These are phyloP conservation scores for Ceratopteris richardii DNA, from an alignment of 75 land plant genomes.

Conservation along the genomic window DNA sequence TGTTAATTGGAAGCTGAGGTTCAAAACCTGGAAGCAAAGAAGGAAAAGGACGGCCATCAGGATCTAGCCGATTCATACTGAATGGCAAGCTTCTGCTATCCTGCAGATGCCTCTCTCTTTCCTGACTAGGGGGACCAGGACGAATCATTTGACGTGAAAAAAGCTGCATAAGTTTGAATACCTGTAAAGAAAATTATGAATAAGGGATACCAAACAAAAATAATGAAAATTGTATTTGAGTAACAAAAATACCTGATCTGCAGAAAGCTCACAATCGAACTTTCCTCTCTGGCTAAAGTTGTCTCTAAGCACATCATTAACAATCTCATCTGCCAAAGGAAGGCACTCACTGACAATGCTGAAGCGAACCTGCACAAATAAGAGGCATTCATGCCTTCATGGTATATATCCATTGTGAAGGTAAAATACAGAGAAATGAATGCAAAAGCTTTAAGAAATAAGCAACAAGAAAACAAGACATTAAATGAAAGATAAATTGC, in stretches of 20 bases:
- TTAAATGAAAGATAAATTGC: too few relatives aligned
- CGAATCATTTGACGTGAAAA: neutral
- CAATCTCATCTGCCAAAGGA: conserved; percentile 13
- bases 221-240: neutral
- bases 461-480: too few relatives aligned
- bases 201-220: neutral
- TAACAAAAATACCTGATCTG: conserved; percentile 16
- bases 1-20: neutral
- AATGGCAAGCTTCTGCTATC: neutral
- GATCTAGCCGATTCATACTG: neutral
- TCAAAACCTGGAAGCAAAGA: neutral
- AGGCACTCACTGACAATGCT: conserved; percentile 12
- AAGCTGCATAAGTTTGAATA: neutral
- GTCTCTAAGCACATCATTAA: conserved; percentile 22
- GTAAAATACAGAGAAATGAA: neutral
- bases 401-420: too few relatives aligned
- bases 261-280: conserved; percentile 19
- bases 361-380: conserved; percentile 14
- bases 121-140: neutral
- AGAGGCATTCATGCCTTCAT: neutral
- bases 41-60: neutral
- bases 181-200: neutral
- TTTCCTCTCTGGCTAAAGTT: conserved; percentile 20
- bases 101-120: neutral
- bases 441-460: neutral